Conservation (phyloP, 2,329 filamentous ascomycete genomes). For the Aspergillaceae sp. region DNA sequence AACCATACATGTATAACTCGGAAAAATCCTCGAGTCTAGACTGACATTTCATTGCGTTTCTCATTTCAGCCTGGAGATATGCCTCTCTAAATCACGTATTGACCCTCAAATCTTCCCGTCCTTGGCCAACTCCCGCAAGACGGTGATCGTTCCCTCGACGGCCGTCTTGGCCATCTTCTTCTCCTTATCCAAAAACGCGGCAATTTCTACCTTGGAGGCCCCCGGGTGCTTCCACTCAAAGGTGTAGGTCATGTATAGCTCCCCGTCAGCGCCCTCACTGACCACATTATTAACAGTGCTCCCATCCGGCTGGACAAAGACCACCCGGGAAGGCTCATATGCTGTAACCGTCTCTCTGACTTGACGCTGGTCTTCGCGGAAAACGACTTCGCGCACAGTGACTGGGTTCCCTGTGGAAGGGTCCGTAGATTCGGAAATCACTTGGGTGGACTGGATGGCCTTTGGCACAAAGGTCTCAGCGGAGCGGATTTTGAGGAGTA, state of each 20-base stretch:
- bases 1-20: too few species aligned
- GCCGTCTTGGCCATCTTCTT: neutral
- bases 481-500: constrained; percentile 20
- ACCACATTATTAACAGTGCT: constrained; percentile 22
- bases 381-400: constrained; percentile 21
- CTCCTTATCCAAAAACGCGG: neutral
- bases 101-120: neutral
- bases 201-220: constrained; percentile 2
- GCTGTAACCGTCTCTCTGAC: constrained; percentile 20
- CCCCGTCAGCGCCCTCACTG: constrained; percentile 23
- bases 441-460: constrained; percentile 20
- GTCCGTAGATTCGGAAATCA: constrained; percentile 17
- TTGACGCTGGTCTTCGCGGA: constrained; percentile 16
- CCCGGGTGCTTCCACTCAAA: constrained; percentile 34
- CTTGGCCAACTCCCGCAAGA: neutral
- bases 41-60: too few species aligned
- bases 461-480: constrained; percentile 23
- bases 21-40: too few species aligned
- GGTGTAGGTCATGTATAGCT: constrained; percentile 34
- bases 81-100: neutral
- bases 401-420: constrained; percentile 14
- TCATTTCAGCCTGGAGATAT: too few species aligned
- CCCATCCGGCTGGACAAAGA: constrained; percentile 20
- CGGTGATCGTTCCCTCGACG: neutral
- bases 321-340: constrained; percentile 17